phyloP scores from a whole-genome alignment of 1,284 basidiomycete species.

The Microbotryum scabiosae region DNA sequence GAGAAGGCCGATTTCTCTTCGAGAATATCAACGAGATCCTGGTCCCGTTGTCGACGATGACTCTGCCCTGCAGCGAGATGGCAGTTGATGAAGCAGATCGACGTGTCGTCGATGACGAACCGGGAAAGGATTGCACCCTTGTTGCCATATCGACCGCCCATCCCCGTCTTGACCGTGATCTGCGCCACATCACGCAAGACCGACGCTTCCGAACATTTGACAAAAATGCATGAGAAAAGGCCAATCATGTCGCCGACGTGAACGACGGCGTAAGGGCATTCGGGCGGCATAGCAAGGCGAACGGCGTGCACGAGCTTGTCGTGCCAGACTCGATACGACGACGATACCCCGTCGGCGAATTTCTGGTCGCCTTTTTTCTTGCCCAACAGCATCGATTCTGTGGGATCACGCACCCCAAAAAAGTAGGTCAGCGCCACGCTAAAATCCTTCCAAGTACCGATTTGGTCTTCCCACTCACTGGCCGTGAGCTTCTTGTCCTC shows the following conservation, averaged over 20 bases:
- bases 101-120: constrained; percentile 81
- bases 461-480: constrained; percentile 61
- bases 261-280: constrained; percentile 64
- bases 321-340: constrained; percentile 78
- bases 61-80: constrained; percentile 91
- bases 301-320: constrained; percentile 70
- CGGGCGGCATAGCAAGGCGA: constrained; percentile 56
- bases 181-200: constrained; percentile 85
- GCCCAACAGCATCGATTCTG: constrained; percentile 68
- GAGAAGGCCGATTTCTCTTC: constrained; percentile 71
- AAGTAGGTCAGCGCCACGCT: background rate
- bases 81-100: constrained; percentile 88
- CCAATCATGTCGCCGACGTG: constrained; percentile 92
- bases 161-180: constrained; percentile 87
- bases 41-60: constrained; percentile 79
- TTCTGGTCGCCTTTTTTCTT: constrained; percentile 57
- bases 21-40: constrained; percentile 85
- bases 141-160: constrained; percentile 96
- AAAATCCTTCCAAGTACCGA: constrained; percentile 44
- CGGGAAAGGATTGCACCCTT: constrained; percentile 76
- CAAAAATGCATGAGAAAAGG: constrained; percentile 77
- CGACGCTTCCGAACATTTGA: constrained; percentile 66
- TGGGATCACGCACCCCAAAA: background rate
- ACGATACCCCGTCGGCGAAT: constrained; percentile 41
- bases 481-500: constrained; percentile 90